Evolutionary conservation across 805 yeast species (phyloP).

Genomic region (Lipomyces anomalus): DNA sequence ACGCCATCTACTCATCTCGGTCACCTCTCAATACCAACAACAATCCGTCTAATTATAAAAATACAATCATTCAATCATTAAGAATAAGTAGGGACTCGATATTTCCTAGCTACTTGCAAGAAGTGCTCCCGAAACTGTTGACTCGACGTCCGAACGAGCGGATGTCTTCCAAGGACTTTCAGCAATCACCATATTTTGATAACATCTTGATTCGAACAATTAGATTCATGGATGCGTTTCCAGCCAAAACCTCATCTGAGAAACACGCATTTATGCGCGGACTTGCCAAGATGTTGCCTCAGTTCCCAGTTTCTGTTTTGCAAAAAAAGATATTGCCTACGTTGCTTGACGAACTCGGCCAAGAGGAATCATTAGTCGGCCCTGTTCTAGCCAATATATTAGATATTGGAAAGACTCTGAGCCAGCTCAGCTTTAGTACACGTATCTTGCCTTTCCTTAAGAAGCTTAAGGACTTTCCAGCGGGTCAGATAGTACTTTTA

Average conservation of each 20-base stretch:
- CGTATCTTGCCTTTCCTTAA: conserved; percentile 47
- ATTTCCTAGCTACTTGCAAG: conserved; percentile 53
- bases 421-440: conserved; percentile 74
- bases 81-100: conserved; percentile 41
- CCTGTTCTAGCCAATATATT: conserved; percentile 52
- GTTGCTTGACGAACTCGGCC: conserved; percentile 45
- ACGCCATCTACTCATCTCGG: conserved; percentile 54
- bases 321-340: conserved; percentile 72
- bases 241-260: conserved; percentile 65
- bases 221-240: conserved; percentile 74
- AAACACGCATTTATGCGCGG: conserved; percentile 64
- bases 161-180: conserved; percentile 56
- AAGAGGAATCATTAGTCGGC: conserved; percentile 41
- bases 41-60: conserved; percentile 45
- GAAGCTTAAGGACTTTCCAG: conserved; percentile 34
- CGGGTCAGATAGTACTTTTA: conserved; percentile 42
- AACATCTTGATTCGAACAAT: conserved; percentile 77
- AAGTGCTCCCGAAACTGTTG: conserved; percentile 49
- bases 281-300: conserved; percentile 46
- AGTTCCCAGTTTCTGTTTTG: conserved; percentile 54
- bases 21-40: conserved; percentile 45
- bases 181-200: conserved; percentile 70
- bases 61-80: conserved; percentile 35
- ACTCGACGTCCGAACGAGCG: conserved; percentile 54
- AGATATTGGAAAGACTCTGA: conserved; percentile 57